Evolutionary conservation across 2,329 filamentous ascomycete genomes (phyloP), one percentile per base, ranked within the genome.

Genomic region (Hypoxylon sp.): DNA sequence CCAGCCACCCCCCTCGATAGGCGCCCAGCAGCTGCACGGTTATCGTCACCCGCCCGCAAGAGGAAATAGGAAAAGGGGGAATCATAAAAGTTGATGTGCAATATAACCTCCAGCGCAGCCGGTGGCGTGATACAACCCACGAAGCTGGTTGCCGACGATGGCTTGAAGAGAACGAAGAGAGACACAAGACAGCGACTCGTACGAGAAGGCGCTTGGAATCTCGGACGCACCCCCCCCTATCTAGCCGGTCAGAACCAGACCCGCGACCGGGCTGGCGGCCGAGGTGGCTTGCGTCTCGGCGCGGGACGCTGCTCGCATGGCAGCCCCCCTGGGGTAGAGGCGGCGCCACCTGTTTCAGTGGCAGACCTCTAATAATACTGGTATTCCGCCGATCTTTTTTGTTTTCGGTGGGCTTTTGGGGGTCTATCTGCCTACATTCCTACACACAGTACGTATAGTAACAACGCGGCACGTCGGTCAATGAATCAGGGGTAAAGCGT

Each of bases 11-110:
- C 20, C 41, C 41, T 19, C 41, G 15, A 15, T 24, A 64, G 60
- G 37, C 63, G 56, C 66, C 63, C 17, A 64, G 46, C 66, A 65
- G 67, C 56, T 69, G 67, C 64, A 67, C 64, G 64, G 67, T 69
- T 69, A 67, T 67, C 67, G 67, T 68, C 61, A 58, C 57, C 54
- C 61, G 62, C 44, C 66, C 64, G 64, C 64, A 68, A 44, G 59
- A 43, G 43, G 19, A 43, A 19, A 51, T n/a, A 55, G 59, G 34
- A 39, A 17, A 4, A 15, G 13, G n/a, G 32, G 8, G 7, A 41
- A 41, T 19, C 3, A 15, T 37, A 37, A n/a, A 39, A 39, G 2
- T 41, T 17, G 37, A 5, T 10, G 37, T 63, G 56, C 49, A 62
- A 51, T 59, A 46, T 55, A 46, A 26, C 15, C 47, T 53, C 32